phyloP scores from a whole-genome alignment of 345 rosid genomes.

The Eucalyptus caleyi region DNA sequence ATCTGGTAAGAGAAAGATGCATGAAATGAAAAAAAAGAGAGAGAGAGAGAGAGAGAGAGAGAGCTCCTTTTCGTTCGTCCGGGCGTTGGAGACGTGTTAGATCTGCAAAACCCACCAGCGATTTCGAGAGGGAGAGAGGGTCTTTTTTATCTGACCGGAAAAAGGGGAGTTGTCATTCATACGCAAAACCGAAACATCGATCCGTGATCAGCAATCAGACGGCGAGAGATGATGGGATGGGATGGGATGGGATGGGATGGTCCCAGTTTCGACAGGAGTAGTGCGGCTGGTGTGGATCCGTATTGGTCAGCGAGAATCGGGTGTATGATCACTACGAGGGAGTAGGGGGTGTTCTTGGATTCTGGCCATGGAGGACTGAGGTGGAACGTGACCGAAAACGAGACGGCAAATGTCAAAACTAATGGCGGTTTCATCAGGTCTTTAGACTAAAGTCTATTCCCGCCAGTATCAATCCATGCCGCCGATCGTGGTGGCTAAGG shows the following conservation, averaged over 20 bases:
- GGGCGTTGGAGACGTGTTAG: background rate
- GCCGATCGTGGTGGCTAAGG: background rate
- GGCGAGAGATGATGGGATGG: background rate
- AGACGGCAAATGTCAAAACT: background rate
- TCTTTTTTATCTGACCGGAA: background rate
- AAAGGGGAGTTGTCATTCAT: background rate
- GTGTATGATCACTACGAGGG: background rate
- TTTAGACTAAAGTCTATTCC: background rate
- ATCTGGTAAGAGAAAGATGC: background rate
- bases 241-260: background rate
- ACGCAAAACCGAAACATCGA: background rate
- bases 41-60: background rate
- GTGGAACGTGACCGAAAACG: background rate
- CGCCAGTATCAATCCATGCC: background rate
- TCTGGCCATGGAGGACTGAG: background rate
- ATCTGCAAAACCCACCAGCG: background rate
- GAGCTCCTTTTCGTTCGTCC: background rate
- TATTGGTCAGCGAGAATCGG: background rate
- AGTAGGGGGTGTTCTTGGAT: background rate
- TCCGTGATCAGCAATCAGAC: background rate
- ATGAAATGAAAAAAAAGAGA: background rate
- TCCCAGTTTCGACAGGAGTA: background rate
- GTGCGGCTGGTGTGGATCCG: background rate
- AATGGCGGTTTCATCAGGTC: background rate
- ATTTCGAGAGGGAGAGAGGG: background rate